Evolutionary conservation across 805 yeast genomes (phyloP).

Genomic region (Ogataea corticis): DNA sequence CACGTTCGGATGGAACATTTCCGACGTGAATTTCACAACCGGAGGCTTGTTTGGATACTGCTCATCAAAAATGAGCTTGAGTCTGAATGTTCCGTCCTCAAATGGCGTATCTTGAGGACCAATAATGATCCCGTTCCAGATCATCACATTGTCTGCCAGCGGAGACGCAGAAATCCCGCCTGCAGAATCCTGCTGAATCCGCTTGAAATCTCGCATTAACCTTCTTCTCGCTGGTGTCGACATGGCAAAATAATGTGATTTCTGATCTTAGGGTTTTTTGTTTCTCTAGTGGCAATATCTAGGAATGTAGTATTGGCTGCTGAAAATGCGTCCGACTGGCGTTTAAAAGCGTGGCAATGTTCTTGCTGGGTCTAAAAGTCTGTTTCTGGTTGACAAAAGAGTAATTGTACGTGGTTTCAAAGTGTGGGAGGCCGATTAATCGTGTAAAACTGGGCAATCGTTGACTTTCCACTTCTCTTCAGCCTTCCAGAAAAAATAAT

Average conservation of each 20-base stretch:
- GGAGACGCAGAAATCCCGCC: conserved; percentile 98
- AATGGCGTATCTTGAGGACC: conserved; percentile 98
- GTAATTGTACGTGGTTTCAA: too few species aligned
- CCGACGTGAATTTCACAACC: conserved; percentile 81
- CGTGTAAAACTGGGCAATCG: background rate
- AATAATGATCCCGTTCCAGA: conserved; percentile 96
- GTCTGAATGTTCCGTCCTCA: conserved; percentile 94
- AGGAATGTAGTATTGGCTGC: too few species aligned
- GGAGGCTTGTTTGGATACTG: conserved; percentile 99
- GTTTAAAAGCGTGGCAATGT: background rate
- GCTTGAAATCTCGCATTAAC: conserved; percentile 97
- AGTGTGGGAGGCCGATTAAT: too few species aligned
- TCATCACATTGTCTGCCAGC: conserved; percentile 93
- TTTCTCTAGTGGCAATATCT: conserved; percentile 4
- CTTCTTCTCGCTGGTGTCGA: conserved; percentile 99
- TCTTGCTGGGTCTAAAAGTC: background rate
- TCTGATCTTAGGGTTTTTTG: background rate
- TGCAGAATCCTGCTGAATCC: conserved; percentile 98
- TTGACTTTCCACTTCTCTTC: background rate
- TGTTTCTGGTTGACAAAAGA: too few species aligned
- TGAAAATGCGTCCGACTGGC: background rate
- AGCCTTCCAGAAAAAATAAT: conserved; percentile 2
- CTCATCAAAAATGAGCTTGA: conserved; percentile 87
- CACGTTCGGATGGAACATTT: conserved; percentile 98
- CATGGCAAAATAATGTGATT: conserved; percentile 44